These are phyloP conservation scores for Cyclaneusma minus DNA, from an alignment of 2,329 filamentous ascomycete genomes.

Conservation along the genomic window DNA sequence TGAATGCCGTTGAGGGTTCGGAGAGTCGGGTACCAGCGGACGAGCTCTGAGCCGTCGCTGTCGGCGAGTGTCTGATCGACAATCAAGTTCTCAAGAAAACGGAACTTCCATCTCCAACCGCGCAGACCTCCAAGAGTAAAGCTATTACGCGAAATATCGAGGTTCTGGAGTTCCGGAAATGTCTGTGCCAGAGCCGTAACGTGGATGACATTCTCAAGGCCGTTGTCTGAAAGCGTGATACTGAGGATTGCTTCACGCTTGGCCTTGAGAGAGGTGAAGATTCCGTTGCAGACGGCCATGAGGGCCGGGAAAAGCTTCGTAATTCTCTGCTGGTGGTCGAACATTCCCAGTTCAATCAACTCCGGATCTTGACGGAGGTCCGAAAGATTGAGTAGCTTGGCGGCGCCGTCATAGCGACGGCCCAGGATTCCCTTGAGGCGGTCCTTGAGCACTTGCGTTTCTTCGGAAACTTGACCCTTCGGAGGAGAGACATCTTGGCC, in stretches of 20 bases:
- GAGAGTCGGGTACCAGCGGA: constrained; percentile 72
- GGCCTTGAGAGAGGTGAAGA: constrained; percentile 56
- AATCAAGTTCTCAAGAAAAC: constrained; percentile 64
- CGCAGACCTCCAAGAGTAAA: constrained; percentile 54
- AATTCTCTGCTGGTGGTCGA: constrained; percentile 52
- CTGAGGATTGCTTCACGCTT: constrained; percentile 69
- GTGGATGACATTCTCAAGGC: constrained; percentile 53
- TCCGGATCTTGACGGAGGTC: constrained; percentile 56
- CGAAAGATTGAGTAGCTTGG: constrained; percentile 75
- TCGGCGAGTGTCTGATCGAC: constrained; percentile 43
- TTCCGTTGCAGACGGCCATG: constrained; percentile 69
- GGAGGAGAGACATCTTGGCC: constrained; percentile 6
- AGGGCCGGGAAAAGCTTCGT: constrained; percentile 85
- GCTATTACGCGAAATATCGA: constrained; percentile 77
- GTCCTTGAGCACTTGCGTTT: constrained; percentile 45
- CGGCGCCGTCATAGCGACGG: constrained; percentile 53
- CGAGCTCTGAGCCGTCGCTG: constrained; percentile 50
- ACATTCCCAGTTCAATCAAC: constrained; percentile 60
- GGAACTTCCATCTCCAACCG: constrained; percentile 68
- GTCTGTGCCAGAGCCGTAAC: constrained; percentile 64
- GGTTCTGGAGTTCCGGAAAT: constrained; percentile 72
- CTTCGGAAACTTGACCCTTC: constrained; percentile 28
- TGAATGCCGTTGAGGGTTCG: constrained; percentile 60
- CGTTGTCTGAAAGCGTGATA: constrained; percentile 70
- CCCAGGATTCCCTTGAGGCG: constrained; percentile 58